A percentile compares a stretch with the other conserved stretches of the same genome.
Conservation (phyloP, 164 flowering plant genomes). For the Amborella trichopoda region DNA sequence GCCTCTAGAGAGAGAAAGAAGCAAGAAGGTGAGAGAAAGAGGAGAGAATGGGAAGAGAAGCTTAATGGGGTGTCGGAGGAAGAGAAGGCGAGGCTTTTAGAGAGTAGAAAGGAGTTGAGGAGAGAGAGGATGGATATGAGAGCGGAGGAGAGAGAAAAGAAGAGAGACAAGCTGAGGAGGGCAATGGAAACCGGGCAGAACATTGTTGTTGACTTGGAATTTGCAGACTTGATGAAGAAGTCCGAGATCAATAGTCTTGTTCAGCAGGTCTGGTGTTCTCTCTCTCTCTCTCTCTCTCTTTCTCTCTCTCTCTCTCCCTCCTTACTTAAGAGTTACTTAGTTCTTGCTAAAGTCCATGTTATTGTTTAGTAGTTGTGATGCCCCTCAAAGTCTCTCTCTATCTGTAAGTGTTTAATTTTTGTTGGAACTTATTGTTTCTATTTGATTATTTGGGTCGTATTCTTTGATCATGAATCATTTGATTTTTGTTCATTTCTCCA, state of each 20-base stretch:
- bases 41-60: slow-evolving; percentile 66
- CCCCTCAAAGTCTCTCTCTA: too few species aligned
- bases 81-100: slow-evolving; percentile 54
- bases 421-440: too few species aligned
- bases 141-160: slow-evolving; percentile 47
- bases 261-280: slow-evolving; percentile 49
- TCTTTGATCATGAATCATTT: too few species aligned
- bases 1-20: slow-evolving; percentile 47
- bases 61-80: slow-evolving; percentile 41
- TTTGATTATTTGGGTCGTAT: too few species aligned
- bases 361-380: too few species aligned
- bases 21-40: slow-evolving; percentile 53
- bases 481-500: too few species aligned
- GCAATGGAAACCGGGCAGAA: slow-evolving; percentile 70
- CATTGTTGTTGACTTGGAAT: slow-evolving; percentile 76
- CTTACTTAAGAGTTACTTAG: too few species aligned
- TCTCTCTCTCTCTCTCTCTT: background rate
- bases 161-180: slow-evolving; percentile 33
- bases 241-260: slow-evolving; percentile 70
- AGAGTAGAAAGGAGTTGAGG: slow-evolving; percentile 38
- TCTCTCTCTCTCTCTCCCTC: background rate
- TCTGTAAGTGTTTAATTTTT: too few species aligned
- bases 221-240: slow-evolving; percentile 57
- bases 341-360: too few species aligned
- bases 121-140: slow-evolving; percentile 76